phyloP scores from a whole-genome alignment of 176 grass and related monocot species.

The Cocos nucifera region DNA sequence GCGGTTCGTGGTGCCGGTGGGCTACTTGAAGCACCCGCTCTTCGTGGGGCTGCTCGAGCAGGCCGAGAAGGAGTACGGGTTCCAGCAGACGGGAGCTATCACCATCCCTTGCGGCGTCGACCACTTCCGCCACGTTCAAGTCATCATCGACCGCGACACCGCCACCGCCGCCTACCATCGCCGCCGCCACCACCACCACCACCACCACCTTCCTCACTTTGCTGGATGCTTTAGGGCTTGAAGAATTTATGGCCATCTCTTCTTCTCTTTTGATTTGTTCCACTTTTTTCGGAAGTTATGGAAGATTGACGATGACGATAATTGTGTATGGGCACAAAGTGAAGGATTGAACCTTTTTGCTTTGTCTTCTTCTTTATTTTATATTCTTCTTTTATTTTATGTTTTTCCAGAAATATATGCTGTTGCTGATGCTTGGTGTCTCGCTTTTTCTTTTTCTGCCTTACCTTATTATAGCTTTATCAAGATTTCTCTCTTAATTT shows the following conservation, averaged over 20 bases:
- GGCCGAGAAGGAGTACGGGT: constrained; percentile 81
- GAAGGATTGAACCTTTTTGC: too few species aligned
- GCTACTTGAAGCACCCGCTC: constrained; percentile 74
- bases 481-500: too few species aligned
- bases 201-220: constrained; percentile 51
- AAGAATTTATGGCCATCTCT: not conserved
- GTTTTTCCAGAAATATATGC: too few species aligned
- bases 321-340: not conserved
- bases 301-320: constrained; percentile 40
- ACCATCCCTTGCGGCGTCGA: constrained; percentile 78
- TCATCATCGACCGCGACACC: constrained; percentile 47
- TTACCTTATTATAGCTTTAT: too few species aligned
- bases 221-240: constrained; percentile 64
- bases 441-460: too few species aligned
- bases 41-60: constrained; percentile 60
- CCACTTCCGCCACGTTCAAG: constrained; percentile 58
- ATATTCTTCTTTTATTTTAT: too few species aligned
- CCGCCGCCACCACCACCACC: constrained; percentile 8
- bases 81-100: constrained; percentile 59
- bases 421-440: too few species aligned
- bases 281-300: not conserved
- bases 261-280: not conserved
- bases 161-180: constrained; percentile 1
- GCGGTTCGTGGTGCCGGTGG: constrained; percentile 68
- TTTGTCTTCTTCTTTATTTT: too few species aligned